Conservation (phyloP, 2,329 filamentous ascomycete genomes). For the Sarocladium strictum region DNA sequence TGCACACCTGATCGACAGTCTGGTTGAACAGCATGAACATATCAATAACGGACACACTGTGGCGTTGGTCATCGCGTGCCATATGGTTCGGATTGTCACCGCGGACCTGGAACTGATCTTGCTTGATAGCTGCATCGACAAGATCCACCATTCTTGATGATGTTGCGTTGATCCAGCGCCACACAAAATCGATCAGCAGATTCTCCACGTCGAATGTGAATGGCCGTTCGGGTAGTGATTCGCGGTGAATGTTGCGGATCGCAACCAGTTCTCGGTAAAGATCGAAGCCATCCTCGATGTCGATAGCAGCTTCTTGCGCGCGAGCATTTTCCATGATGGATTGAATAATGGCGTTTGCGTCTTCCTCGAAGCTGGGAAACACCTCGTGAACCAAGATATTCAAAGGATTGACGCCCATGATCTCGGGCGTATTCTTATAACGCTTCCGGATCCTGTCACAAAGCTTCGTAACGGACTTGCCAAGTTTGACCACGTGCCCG, state of each 20-base stretch:
- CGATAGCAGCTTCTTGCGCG: constrained; percentile 66
- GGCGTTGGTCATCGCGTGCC: constrained; percentile 72
- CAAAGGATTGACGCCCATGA: constrained; percentile 66
- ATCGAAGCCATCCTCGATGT: constrained; percentile 88
- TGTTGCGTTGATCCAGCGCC: constrained; percentile 84
- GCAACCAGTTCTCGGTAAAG: constrained; percentile 84
- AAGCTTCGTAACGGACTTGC: constrained; percentile 77
- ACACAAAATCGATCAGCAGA: constrained; percentile 84
- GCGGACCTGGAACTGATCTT: constrained; percentile 78
- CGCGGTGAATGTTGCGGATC: constrained; percentile 73
- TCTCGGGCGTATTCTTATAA: constrained; percentile 79
- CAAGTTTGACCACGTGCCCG: constrained; percentile 81
- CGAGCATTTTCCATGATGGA: constrained; percentile 71
- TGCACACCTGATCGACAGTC: constrained; percentile 77
- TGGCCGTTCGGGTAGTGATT: constrained; percentile 57
- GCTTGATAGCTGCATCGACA: constrained; percentile 85
- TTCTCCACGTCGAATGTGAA: constrained; percentile 88
- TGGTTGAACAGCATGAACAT: constrained; percentile 93
- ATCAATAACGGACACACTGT: constrained; percentile 90
- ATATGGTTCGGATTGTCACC: constrained; percentile 56
- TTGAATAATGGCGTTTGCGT: constrained; percentile 78
- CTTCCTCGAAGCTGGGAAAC: constrained; percentile 84
- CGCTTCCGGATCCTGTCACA: constrained; percentile 88
- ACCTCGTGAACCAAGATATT: constrained; percentile 75
- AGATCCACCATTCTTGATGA: constrained; percentile 75